A percentile compares a stretch with the other conserved stretches of the same genome.
phyloP scores from a whole-genome alignment of 805 yeast species.

The Saccharomycopsis capsularis region DNA sequence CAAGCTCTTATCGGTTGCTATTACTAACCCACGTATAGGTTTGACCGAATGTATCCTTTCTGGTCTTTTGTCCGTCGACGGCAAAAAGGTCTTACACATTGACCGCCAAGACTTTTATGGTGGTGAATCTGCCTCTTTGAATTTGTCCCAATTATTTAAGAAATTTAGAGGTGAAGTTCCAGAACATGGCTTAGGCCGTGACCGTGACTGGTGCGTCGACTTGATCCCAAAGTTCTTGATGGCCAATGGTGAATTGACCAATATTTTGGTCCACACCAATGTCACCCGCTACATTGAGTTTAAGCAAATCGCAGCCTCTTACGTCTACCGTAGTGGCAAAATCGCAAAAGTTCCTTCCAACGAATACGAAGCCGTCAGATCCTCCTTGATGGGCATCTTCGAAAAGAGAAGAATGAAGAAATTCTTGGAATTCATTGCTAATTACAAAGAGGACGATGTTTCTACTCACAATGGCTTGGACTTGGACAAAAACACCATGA shows the following conservation, averaged over 20 bases:
- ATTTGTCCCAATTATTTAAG: slow-evolving; percentile 57
- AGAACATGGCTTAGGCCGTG: slow-evolving; percentile 63
- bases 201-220: slow-evolving; percentile 97
- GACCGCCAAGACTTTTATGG: slow-evolving; percentile 97
- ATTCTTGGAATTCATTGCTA: slow-evolving; percentile 81
- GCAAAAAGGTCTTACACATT: slow-evolving; percentile 93
- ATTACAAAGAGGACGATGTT: slow-evolving; percentile 68
- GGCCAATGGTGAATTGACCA: slow-evolving; percentile 97
- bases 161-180: slow-evolving; percentile 71
- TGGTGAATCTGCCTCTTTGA: slow-evolving; percentile 81
- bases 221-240: slow-evolving; percentile 92
- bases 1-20: too few species aligned
- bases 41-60: slow-evolving; percentile 93
- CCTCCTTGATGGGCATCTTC: slow-evolving; percentile 91
- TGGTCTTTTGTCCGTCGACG: slow-evolving; percentile 93
- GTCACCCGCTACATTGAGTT: slow-evolving; percentile 95
- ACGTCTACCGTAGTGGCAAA: slow-evolving; percentile 82
- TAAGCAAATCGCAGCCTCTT: slow-evolving; percentile 93
- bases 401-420: slow-evolving; percentile 94
- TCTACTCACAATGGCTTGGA: slow-evolving; percentile 82
- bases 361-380: slow-evolving; percentile 82
- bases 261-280: slow-evolving; percentile 89
- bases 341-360: slow-evolving; percentile 94
- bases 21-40: too few species aligned
- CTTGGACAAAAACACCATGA: slow-evolving; percentile 84